Percentiles rank a stretch among this genome's conserved stretches.
Conservation (phyloP, 805 yeast species). For the Starmera caribaea region DNA sequence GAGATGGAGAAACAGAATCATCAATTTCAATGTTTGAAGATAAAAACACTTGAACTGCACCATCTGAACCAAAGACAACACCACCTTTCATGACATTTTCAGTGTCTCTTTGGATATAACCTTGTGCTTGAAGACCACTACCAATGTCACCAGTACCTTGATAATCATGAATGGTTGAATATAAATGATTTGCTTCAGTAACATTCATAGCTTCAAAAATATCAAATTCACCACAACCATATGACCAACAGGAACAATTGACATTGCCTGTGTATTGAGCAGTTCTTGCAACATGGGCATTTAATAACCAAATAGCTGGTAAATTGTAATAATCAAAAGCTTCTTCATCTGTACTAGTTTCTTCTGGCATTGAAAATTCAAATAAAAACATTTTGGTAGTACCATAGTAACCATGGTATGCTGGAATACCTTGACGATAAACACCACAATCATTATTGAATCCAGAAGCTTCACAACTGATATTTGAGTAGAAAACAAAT, state of each 20-base stretch:
- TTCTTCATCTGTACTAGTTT: constrained; percentile 25
- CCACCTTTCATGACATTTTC: constrained; percentile 54
- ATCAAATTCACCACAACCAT: constrained; percentile 77
- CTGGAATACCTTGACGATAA: constrained; percentile 65
- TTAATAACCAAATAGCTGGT: constrained; percentile 74
- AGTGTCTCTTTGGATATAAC: constrained; percentile 47
- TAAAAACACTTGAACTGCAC: constrained; percentile 51
- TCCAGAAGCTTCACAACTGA: constrained; percentile 49
- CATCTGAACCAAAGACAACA: constrained; percentile 54
- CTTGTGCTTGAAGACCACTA: constrained; percentile 48
- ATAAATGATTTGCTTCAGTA: constrained; percentile 45
- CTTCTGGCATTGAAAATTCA: constrained; percentile 60
- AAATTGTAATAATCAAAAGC: constrained; percentile 34
- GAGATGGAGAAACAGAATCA: constrained; percentile 31
- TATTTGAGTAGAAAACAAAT: constrained; percentile 47
- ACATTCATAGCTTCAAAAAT: constrained; percentile 65
- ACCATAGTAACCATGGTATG: constrained; percentile 64
- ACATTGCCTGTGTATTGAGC: constrained; percentile 54
- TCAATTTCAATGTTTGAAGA: constrained; percentile 44
- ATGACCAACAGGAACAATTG: constrained; percentile 67
- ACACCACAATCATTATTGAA: constrained; percentile 57
- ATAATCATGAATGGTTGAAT: constrained; percentile 65
- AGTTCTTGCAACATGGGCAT: constrained; percentile 66
- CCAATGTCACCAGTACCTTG: constrained; percentile 61
- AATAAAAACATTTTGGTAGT: constrained; percentile 62